These are phyloP conservation scores for Picochlorum sp. DNA, from an alignment of 139 green algal genomes.

Conservation along the genomic window DNA sequence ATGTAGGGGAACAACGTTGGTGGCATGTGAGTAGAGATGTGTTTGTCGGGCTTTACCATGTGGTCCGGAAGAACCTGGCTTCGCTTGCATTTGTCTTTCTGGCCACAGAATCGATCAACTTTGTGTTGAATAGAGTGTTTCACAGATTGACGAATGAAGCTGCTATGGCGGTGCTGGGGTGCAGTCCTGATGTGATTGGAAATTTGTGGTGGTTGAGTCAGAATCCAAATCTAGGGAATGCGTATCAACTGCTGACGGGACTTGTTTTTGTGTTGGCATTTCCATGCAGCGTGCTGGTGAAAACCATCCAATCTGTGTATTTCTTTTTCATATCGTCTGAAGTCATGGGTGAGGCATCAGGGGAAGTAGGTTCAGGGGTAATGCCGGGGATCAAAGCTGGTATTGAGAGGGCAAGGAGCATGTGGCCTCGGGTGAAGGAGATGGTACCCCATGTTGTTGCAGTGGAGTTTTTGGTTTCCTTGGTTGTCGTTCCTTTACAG, in stretches of 20 bases:
- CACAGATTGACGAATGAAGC: background rate
- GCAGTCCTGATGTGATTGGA: background rate
- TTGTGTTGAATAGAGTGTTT: slow-evolving; percentile 1
- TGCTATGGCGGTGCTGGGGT: background rate
- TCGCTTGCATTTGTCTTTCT: background rate
- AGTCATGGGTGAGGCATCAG: background rate
- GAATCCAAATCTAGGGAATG: background rate
- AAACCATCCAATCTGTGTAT: background rate
- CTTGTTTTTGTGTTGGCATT: background rate
- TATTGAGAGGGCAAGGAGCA: no score
- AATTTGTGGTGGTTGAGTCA: slow-evolving; percentile 1
- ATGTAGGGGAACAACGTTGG: no score
- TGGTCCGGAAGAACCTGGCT: background rate
- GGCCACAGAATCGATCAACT: background rate
- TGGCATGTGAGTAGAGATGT: background rate
- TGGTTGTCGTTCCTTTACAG: slow-evolving; percentile 28
- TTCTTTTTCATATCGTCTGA: background rate
- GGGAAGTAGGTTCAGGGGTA: background rate
- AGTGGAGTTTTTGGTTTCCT: slow-evolving; percentile 35
- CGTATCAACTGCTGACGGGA: background rate
- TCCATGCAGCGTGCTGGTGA: background rate
- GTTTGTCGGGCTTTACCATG: background rate
- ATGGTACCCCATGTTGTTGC: background rate
- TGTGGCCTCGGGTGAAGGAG: no score
- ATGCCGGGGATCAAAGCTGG: no score